Evolutionary conservation across 2,329 filamentous ascomycete genomes (phyloP).

Genomic region (Neopestalotiopsis sp.): DNA sequence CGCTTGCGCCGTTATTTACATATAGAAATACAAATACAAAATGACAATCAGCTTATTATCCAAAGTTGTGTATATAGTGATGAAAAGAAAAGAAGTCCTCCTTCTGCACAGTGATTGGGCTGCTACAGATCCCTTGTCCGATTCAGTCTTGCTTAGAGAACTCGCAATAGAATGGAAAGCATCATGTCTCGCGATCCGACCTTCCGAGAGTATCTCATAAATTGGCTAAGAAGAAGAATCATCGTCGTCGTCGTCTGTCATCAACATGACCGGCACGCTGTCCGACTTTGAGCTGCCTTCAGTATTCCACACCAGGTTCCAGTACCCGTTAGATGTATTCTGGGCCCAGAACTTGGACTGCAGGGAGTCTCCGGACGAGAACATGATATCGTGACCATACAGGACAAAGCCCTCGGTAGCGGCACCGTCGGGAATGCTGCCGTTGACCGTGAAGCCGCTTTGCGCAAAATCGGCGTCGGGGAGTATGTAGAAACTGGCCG

Average conservation of each 20-base stretch:
- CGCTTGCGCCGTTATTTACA: neutral
- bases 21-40: neutral
- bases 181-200: neutral
- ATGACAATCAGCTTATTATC: neutral
- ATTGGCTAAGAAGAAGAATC: neutral
- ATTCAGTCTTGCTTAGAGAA: neutral
- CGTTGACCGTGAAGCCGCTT: conserved; percentile 1
- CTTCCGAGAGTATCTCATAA: neutral
- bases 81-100: neutral
- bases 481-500: neutral
- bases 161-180: neutral
- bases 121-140: neutral
- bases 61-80: neutral
- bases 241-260: neutral
- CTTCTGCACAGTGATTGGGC: neutral
- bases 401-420: neutral
- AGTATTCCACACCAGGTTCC: conserved; percentile 6
- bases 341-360: conserved; percentile 1
- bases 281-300: neutral
- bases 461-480: neutral
- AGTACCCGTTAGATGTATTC: neutral
- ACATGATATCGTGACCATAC: neutral
- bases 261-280: conserved; percentile 2
- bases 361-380: neutral
- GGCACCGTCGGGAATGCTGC: neutral